Evolutionary conservation across 179 eudicot species (phyloP).

Genomic region (Silene noctiflora): DNA sequence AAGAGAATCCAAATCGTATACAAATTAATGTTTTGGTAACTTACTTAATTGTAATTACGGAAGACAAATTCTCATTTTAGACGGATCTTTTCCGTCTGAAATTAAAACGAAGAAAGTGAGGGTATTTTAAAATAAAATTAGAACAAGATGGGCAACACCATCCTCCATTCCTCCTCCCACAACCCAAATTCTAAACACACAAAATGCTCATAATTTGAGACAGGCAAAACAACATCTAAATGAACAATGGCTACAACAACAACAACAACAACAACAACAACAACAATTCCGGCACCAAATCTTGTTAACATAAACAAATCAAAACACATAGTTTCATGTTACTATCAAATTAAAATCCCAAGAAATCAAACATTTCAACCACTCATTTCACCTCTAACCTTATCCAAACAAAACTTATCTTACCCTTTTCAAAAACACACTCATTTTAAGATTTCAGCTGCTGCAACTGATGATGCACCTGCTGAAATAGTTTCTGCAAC

Average conservation of each 20-base stretch:
- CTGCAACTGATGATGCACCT: conserved; percentile 24
- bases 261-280: neutral
- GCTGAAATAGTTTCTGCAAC: conserved; percentile 47
- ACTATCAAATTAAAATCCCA: neutral
- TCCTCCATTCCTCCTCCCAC: neutral
- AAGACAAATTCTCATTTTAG: too few species aligned
- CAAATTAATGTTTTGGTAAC: too few species aligned
- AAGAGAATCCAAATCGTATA: too few species aligned
- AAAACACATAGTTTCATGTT: neutral
- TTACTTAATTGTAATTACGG: too few species aligned
- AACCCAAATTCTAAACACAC: neutral
- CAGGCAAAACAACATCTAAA: neutral
- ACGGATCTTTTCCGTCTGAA: too few species aligned
- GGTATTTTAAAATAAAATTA: neutral
- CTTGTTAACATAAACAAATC: conserved; percentile 6
- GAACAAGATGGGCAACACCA: neutral
- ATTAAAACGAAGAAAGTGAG: too few species aligned
- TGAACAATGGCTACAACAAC: conserved; percentile 25
- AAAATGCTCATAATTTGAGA: neutral
- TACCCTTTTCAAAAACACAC: conserved; percentile 19
- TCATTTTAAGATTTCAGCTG: conserved; percentile 31
- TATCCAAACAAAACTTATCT: conserved; percentile 23
- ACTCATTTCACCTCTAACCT: conserved; percentile 30
- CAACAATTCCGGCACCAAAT: conserved; percentile 22
- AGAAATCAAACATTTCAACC: conserved; percentile 31